Percentiles rank a stretch among this genome's conserved stretches.
Evolutionary conservation across 257 asterid genomes (phyloP).

Genomic region (Penstemon davidsonii): DNA sequence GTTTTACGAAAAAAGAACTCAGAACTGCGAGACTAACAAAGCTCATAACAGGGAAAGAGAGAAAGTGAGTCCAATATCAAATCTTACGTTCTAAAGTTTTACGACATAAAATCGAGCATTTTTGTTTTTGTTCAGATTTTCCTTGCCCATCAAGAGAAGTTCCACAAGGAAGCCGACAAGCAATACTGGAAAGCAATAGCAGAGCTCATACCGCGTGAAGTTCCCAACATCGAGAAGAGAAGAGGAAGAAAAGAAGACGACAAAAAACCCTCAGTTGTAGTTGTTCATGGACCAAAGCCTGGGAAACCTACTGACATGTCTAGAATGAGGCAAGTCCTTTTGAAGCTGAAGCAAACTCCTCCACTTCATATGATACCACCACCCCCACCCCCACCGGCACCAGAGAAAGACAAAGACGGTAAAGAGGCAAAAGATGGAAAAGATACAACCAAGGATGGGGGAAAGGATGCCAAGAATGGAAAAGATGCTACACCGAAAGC

Average conservation of each 20-base stretch:
- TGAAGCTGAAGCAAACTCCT: constrained; percentile 78
- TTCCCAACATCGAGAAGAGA: constrained; percentile 82
- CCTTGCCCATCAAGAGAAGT: constrained; percentile 76
- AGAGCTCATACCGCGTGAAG: constrained; percentile 83
- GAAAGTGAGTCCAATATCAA: constrained; percentile 46
- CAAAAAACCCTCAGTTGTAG: constrained; percentile 63
- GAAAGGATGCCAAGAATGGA: constrained; percentile 35
- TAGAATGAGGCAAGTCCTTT: constrained; percentile 81
- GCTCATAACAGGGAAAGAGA: constrained; percentile 83
- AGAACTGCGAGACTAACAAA: constrained; percentile 59
- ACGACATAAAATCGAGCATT: neutral
- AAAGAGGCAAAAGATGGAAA: constrained; percentile 34
- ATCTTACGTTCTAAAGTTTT: neutral
- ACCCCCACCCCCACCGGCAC: constrained; percentile 57
- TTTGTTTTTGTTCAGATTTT: constrained; percentile 47
- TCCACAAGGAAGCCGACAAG: constrained; percentile 86
- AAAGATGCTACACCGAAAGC: constrained; percentile 31
- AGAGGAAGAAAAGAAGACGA: constrained; percentile 70
- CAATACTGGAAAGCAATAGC: constrained; percentile 92
- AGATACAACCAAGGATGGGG: constrained; percentile 27
- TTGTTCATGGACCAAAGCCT: constrained; percentile 92
- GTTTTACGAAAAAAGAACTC: constrained; percentile 68
- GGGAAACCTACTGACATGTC: constrained; percentile 91
- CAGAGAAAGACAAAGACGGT: constrained; percentile 35
- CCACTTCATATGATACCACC: constrained; percentile 93